Evolutionary conservation across 2,329 filamentous ascomycete genomes (phyloP), one percentile per base, ranked within the genome.

Genomic region (Colletotrichum sp.): DNA sequence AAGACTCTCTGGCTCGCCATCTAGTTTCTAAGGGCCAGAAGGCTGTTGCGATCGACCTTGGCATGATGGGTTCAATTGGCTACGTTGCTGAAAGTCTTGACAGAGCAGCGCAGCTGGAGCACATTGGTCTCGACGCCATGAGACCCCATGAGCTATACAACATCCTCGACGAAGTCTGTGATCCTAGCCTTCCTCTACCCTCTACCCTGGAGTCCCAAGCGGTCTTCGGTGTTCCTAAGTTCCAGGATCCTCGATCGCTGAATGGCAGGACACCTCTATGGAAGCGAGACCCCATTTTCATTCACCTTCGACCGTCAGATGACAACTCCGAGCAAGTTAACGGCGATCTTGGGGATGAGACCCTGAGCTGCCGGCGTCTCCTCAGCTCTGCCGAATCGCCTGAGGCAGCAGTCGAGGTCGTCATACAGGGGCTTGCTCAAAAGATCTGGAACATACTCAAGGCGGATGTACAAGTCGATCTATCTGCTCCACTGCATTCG

Each of bases 1-100:
- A 82, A 26, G 81, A 84, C 60, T 73, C 78, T 5, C 75, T 82
- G 9, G 77, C 77, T 7, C 15, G 62, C 15, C 52, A 73, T 48
- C 71, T 72, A 8, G 66, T 65, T 4, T 28, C 68, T 1, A 64
- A 64, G 9, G 75, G 77, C n/a, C 32, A 74, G 26, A 34, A 52
- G 5, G 76, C 70, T 3, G 60, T 56, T 13, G n/a, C 64, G 1
- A 48, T 76, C 13, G 38, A 73, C 65, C 65, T 73, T 16, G 69
- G 73, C 52, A 75, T 77, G 9, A 38, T 80, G 32, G 58, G 48
- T 10, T 36, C 32, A 26, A 56, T 72, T 16, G 70, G 70, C 21
- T 38, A 65, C 58, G 34, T 65, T 10, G 69, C 69, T 8, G 69
- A 71, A 21, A 43, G 28, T 15, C 34, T 30, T 48, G 43, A 21